Evolutionary conservation across 441 rosid genomes (phyloP).

Genomic region (Croton setiger): DNA sequence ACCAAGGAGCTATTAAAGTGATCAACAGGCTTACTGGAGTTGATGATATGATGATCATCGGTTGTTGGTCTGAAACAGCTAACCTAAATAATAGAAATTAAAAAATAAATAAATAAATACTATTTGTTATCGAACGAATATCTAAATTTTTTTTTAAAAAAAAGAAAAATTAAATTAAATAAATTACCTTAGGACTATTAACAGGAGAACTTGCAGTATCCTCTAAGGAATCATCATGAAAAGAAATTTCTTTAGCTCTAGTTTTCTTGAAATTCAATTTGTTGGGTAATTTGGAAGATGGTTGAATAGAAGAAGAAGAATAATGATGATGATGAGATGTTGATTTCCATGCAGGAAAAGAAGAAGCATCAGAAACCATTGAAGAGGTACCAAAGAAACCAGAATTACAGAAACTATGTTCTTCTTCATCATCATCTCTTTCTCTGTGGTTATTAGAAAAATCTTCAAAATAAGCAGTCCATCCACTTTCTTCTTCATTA

Average conservation of each 20-base stretch:
- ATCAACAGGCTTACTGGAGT: conserved; percentile 40
- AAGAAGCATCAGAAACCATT: conserved; percentile 69
- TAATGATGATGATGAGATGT: conserved; percentile 1
- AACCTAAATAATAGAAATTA: conserved; percentile 29
- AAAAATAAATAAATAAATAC: not conserved
- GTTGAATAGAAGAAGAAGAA: conserved; percentile 16
- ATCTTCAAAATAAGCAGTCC: conserved; percentile 79
- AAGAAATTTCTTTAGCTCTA: conserved; percentile 41
- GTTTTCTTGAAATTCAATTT: conserved; percentile 47
- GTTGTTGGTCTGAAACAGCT: conserved; percentile 34
- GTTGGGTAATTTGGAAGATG: conserved; percentile 25
- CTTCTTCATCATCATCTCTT: conserved; percentile 7
- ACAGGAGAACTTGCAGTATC: conserved; percentile 91
- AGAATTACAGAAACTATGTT: conserved; percentile 27
- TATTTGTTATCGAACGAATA: too few relatives aligned
- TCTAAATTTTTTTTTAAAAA: not conserved
- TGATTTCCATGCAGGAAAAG: conserved; percentile 35
- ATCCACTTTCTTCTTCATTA: conserved; percentile 67
- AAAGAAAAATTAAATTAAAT: not conserved
- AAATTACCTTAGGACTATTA: conserved; percentile 59
- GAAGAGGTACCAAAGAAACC: conserved; percentile 42
- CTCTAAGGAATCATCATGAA: conserved; percentile 66
- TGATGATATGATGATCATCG: conserved; percentile 28
- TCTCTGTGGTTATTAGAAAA: conserved; percentile 32
- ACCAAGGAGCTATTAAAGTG: conserved; percentile 49